Evolutionary conservation across 768 basidiomycete genomes (phyloP).

Genomic region (Tricholoma matsutake): DNA sequence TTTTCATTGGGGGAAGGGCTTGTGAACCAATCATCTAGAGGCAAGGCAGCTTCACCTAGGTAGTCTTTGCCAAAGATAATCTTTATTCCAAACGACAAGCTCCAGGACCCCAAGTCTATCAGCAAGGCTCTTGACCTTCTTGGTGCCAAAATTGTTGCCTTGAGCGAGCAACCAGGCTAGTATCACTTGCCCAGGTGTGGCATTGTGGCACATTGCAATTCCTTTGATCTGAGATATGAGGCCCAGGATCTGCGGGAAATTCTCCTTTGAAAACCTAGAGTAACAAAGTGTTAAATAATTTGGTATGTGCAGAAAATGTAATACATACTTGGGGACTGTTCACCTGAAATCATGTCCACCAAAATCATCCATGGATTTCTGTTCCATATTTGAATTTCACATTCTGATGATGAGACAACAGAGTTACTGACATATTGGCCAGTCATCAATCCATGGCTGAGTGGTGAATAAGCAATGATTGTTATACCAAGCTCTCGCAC

Average conservation of each 20-base stretch:
- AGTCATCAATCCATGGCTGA: conserved; percentile 47
- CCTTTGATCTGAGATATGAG: conserved; percentile 30
- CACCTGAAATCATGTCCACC: conserved; percentile 34
- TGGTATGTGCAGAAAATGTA: no score
- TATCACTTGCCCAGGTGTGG: conserved; percentile 38
- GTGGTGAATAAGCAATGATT: conserved; percentile 46
- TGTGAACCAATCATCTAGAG: conserved; percentile 79
- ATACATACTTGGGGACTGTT: conserved; percentile 30
- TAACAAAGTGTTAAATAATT: background rate
- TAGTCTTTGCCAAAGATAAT: conserved; percentile 89
- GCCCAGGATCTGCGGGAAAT: conserved; percentile 29
- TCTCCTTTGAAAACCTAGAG: conserved; percentile 29
- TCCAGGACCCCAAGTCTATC: conserved; percentile 75
- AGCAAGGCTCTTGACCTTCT: conserved; percentile 44
- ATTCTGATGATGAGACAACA: background rate
- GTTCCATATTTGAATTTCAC: background rate
- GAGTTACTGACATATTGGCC: conserved; percentile 33
- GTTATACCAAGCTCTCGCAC: conserved; percentile 42
- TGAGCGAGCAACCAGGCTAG: conserved; percentile 39
- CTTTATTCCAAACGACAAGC: conserved; percentile 92
- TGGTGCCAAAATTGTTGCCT: no score
- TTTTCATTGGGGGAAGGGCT: conserved; percentile 6
- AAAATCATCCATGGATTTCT: conserved; percentile 41
- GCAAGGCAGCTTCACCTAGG: conserved; percentile 80
- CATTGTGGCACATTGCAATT: conserved; percentile 28